Percentiles rank a stretch among this genome's conserved stretches.
These are phyloP conservation scores for Vitis amurensis DNA, from an alignment of 164 flowering plant genomes.

Conservation along the genomic window DNA sequence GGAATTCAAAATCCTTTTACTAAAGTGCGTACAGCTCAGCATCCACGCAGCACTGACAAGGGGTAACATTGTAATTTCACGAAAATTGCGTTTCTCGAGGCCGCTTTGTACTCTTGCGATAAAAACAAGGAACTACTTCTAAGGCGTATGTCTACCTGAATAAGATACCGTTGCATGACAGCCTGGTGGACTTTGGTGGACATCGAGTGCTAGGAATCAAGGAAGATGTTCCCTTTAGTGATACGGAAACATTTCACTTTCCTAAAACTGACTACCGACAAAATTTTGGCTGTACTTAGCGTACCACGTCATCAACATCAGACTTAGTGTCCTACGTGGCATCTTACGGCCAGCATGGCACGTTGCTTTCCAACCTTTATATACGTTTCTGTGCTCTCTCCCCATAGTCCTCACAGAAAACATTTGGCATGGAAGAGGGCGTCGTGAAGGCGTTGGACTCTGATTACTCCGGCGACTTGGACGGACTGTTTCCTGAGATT, in stretches of 20 bases:
- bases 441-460: background rate
- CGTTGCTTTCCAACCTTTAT: background rate
- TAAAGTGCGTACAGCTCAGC: too few species aligned
- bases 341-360: constrained; percentile 10
- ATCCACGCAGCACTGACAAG: too few species aligned
- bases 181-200: too few species aligned
- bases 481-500: background rate
- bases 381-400: background rate
- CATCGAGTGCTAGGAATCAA: too few species aligned
- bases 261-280: constrained; percentile 4
- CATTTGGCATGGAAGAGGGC: background rate
- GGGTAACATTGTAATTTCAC: too few species aligned
- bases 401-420: background rate
- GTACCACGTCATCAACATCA: constrained; percentile 12
- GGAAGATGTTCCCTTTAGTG: too few species aligned
- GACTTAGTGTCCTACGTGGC: constrained; percentile 17
- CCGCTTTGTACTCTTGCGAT: too few species aligned
- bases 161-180: too few species aligned
- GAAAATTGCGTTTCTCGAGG: too few species aligned
- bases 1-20: too few species aligned
- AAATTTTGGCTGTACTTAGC: constrained; percentile 2
- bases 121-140: too few species aligned
- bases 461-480: background rate
- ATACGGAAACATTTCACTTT: background rate
- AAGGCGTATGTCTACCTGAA: too few species aligned